Percentiles rank a stretch among this genome's conserved stretches.
These are phyloP conservation scores for Suillus sp. DNA, from an alignment of 768 basidiomycete genomes.

Conservation along the genomic window DNA sequence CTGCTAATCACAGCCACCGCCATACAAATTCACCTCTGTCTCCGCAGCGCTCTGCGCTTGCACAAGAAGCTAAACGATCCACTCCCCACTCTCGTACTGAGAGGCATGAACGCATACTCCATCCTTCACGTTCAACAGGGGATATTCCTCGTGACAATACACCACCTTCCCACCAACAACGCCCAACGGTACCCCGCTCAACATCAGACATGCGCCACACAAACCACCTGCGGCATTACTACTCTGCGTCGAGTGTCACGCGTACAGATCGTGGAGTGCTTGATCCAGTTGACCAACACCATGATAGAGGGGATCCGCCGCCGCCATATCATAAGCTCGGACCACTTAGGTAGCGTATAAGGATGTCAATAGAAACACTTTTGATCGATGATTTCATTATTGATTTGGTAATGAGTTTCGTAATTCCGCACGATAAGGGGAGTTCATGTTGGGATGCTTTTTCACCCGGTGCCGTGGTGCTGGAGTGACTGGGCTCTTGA, in stretches of 20 bases:
- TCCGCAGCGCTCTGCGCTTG: neutral
- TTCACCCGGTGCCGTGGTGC: too few species aligned
- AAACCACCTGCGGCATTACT: constrained; percentile 24
- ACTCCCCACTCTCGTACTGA: constrained; percentile 13
- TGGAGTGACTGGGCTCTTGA: too few species aligned
- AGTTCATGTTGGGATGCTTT: too few species aligned
- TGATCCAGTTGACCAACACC: constrained; percentile 21
- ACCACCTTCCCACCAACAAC: neutral
- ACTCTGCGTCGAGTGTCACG: constrained; percentile 22
- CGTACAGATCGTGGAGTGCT: constrained; percentile 4
- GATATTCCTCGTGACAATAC: constrained; percentile 22
- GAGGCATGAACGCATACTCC: constrained; percentile 16
- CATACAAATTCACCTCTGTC: neutral
- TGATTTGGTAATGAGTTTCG: neutral
- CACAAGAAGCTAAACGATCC: neutral
- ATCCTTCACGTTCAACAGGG: constrained; percentile 26
- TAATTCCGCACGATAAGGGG: neutral
- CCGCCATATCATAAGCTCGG: constrained; percentile 29
- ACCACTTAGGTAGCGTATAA: constrained; percentile 5
- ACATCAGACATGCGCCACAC: constrained; percentile 7
- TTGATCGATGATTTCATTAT: constrained; percentile 4
- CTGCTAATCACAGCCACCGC: neutral
- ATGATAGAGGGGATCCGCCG: constrained; percentile 25
- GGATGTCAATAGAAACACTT: neutral
- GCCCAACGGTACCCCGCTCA: neutral